These are phyloP conservation scores for Viola odorata DNA, from an alignment of 345 rosid species.

Conservation along the genomic window DNA sequence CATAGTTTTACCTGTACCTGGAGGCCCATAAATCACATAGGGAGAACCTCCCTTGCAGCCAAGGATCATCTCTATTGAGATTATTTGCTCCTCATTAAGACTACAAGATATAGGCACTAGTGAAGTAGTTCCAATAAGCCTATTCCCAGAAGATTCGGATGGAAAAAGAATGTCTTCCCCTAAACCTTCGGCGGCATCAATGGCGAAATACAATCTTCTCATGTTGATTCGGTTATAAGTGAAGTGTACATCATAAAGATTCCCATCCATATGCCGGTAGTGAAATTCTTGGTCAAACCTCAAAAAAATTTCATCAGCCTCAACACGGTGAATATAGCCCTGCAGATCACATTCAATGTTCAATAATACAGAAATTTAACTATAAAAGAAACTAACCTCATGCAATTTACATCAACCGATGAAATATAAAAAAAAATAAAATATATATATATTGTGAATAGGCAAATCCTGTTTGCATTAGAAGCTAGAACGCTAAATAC, in stretches of 20 bases:
- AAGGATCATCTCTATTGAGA: slow-evolving; percentile 65
- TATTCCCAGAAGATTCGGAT: slow-evolving; percentile 29
- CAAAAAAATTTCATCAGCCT: slow-evolving; percentile 78
- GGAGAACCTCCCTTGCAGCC: slow-evolving; percentile 87
- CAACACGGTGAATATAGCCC: slow-evolving; percentile 78
- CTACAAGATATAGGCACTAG: slow-evolving; percentile 48
- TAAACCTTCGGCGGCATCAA: slow-evolving; percentile 51
- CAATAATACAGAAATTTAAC: neutral
- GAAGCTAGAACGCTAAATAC: neutral
- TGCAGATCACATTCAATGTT: slow-evolving; percentile 18
- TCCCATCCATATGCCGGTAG: slow-evolving; percentile 32
- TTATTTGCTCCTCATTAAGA: slow-evolving; percentile 77
- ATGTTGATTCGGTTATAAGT: slow-evolving; percentile 59
- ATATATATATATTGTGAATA: too few relatives aligned
- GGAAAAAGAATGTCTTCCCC: slow-evolving; percentile 61
- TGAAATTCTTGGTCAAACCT: slow-evolving; percentile 61
- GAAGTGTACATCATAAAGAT: slow-evolving; percentile 64
- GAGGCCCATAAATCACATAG: slow-evolving; percentile 83
- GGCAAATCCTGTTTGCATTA: too few relatives aligned
- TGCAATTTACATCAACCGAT: too few relatives aligned
- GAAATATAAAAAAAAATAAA: too few relatives aligned
- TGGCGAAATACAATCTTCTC: slow-evolving; percentile 73
- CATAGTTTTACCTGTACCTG: slow-evolving; percentile 95
- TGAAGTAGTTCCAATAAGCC: slow-evolving; percentile 44
- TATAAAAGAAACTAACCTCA: neutral